A percentile compares a stretch with the other conserved stretches of the same genome.
Conservation (phyloP, 2,329 filamentous ascomycete genomes). For the Verticillium tricorpus region DNA sequence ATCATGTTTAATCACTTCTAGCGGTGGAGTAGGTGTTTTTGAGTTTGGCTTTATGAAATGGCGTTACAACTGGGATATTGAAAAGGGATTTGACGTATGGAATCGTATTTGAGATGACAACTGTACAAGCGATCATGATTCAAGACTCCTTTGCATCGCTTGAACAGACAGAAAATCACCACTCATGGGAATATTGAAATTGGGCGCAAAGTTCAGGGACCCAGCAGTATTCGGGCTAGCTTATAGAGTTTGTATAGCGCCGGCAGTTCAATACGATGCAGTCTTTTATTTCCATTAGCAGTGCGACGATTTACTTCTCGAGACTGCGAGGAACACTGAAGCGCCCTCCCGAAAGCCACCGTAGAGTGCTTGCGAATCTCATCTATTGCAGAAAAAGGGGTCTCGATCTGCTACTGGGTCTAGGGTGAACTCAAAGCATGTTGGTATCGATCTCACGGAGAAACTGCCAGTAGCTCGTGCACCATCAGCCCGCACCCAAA, state of each 20-base stretch:
- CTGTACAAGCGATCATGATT: not conserved
- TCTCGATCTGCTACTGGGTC: too few species aligned
- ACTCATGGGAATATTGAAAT: too few species aligned
- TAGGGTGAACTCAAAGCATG: too few species aligned
- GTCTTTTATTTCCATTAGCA: not conserved
- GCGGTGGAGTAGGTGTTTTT: not conserved
- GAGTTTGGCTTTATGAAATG: not conserved
- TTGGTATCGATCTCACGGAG: too few species aligned
- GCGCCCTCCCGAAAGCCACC: not conserved
- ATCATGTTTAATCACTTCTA: conserved; percentile 34
- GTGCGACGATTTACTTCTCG: not conserved
- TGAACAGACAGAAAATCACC: not conserved
- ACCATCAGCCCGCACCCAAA: too few species aligned
- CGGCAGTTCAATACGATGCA: not conserved
- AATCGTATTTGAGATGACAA: not conserved
- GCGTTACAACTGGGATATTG: not conserved
- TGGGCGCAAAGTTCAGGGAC: too few species aligned
- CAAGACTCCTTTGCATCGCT: not conserved
- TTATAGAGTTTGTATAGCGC: not conserved
- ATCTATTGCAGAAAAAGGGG: too few species aligned
- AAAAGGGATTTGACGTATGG: conserved; percentile 7
- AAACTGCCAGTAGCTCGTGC: too few species aligned
- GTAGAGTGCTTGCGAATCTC: too few species aligned
- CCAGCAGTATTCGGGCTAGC: not conserved
- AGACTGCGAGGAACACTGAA: not conserved